phyloP scores from a whole-genome alignment of 2,329 filamentous ascomycete species.

The Diaporthe longicolla region DNA sequence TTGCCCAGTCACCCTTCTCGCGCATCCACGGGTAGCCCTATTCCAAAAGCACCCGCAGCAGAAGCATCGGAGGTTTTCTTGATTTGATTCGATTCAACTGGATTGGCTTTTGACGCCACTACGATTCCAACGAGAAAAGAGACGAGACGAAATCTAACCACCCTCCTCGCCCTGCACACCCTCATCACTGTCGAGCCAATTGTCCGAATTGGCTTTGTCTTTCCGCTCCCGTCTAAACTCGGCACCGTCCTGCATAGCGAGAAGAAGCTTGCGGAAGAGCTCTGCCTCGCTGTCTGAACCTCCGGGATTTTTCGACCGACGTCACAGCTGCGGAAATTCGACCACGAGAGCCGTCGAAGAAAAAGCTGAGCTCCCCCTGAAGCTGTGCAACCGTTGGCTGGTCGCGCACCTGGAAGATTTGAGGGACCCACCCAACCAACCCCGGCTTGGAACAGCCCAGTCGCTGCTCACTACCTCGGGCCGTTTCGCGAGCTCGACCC shows the following conservation, averaged over 20 bases:
- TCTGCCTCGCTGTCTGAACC: background rate
- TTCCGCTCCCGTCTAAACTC: background rate
- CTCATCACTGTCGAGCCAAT: constrained; percentile 1
- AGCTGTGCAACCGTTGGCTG: constrained; percentile 22
- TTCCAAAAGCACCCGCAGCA: background rate
- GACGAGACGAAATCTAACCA: constrained; percentile 28
- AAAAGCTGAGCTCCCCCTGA: constrained; percentile 15
- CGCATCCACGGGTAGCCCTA: background rate
- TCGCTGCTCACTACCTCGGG: constrained; percentile 29
- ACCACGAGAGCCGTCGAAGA: background rate
- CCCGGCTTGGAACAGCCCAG: constrained; percentile 20
- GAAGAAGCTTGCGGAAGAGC: background rate
- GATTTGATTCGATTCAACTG: background rate
- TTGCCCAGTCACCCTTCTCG: background rate
- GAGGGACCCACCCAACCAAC: constrained; percentile 13
- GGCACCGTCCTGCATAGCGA: too few species aligned
- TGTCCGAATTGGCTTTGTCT: background rate
- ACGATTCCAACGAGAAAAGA: constrained; percentile 32
- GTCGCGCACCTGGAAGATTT: background rate
- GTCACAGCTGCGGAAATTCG: background rate
- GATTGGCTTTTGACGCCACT: constrained; percentile 13
- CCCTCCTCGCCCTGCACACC: background rate
- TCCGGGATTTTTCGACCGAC: background rate
- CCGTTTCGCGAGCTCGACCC: constrained; percentile 26
- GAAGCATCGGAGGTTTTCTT: background rate